phyloP scores from a whole-genome alignment of 108 stramenopile genomes.

The Cylindrotheca fusiformis region DNA sequence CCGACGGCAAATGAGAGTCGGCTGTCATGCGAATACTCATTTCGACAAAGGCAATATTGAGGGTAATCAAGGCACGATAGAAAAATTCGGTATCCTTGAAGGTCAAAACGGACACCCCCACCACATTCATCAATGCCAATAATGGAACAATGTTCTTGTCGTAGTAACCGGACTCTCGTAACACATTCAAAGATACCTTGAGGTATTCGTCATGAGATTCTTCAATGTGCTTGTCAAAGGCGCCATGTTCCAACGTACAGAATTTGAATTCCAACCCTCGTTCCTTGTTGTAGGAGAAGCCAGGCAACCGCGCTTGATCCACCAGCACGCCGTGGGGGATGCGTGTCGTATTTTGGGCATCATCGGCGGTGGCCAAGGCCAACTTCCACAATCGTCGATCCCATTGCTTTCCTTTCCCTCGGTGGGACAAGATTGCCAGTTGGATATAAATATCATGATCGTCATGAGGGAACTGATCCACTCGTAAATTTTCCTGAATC shows the following conservation, averaged over 20 bases:
- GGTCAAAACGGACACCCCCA: constrained; percentile 32
- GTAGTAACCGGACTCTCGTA: constrained; percentile 47
- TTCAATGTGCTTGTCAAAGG: constrained; percentile 8
- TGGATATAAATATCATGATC: constrained; percentile 40
- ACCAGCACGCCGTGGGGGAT: constrained; percentile 50
- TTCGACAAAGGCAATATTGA: constrained; percentile 55
- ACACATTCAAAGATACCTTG: constrained; percentile 35
- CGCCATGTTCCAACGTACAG: constrained; percentile 22
- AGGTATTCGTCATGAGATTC: constrained; percentile 33
- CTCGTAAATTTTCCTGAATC: constrained; percentile 40
- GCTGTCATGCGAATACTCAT: constrained; percentile 54
- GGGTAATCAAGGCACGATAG: constrained; percentile 29
- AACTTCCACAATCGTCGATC: constrained; percentile 53
- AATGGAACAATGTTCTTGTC: constrained; percentile 60
- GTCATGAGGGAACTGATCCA: constrained; percentile 58
- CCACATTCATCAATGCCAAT: constrained; percentile 43
- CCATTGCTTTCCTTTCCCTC: constrained; percentile 38
- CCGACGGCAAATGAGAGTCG: constrained; percentile 43
- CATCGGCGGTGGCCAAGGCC: constrained; percentile 38
- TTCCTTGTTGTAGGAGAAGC: constrained; percentile 32
- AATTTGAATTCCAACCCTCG: constrained; percentile 42
- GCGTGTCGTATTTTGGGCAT: constrained; percentile 37
- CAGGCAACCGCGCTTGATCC: constrained; percentile 48
- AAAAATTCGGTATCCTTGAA: constrained; percentile 42
- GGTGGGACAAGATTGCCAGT: constrained; percentile 44